A percentile compares a stretch with the other conserved stretches of the same genome.
Conservation (phyloP, 2,329 filamentous ascomycete species). For the Gaeumannomyces tritici region DNA sequence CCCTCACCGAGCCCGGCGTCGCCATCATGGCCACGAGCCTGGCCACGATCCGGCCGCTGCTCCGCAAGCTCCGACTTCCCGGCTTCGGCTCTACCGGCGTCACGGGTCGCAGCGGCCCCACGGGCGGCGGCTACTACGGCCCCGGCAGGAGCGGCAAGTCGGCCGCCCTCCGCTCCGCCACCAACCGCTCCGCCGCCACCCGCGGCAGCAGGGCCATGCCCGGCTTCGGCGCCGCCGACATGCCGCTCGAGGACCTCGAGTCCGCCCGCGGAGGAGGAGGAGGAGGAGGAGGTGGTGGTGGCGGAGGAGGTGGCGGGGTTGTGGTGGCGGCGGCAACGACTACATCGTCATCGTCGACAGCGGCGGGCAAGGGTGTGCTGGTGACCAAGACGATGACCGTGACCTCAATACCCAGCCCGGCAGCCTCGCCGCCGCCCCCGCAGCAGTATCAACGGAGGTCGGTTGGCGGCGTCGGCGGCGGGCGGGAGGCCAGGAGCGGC, state of each 20-base stretch:
- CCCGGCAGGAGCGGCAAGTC: conserved; percentile 18
- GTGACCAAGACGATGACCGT: background rate
- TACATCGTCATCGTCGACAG: too few species aligned
- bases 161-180: conserved; percentile 1
- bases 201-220: conserved; percentile 16
- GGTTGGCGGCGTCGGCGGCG: too few species aligned
- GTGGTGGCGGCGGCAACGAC: conserved; percentile 8
- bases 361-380: background rate
- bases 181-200: background rate
- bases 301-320: background rate
- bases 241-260: conserved; percentile 27
- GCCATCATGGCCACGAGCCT: conserved; percentile 45
- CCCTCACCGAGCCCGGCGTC: conserved; percentile 44
- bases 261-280: conserved; percentile 2
- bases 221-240: conserved; percentile 24
- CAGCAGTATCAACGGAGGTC: background rate
- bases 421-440: background rate
- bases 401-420: background rate
- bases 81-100: conserved; percentile 32
- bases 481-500: background rate
- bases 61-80: conserved; percentile 34
- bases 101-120: conserved; percentile 20
- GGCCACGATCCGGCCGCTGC: conserved; percentile 43
- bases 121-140: conserved; percentile 8
- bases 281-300: background rate